Percentiles rank a stretch among this genome's conserved stretches.
Conservation (phyloP, 2,329 filamentous ascomycete species). For the Chaetomium olivaceum region DNA sequence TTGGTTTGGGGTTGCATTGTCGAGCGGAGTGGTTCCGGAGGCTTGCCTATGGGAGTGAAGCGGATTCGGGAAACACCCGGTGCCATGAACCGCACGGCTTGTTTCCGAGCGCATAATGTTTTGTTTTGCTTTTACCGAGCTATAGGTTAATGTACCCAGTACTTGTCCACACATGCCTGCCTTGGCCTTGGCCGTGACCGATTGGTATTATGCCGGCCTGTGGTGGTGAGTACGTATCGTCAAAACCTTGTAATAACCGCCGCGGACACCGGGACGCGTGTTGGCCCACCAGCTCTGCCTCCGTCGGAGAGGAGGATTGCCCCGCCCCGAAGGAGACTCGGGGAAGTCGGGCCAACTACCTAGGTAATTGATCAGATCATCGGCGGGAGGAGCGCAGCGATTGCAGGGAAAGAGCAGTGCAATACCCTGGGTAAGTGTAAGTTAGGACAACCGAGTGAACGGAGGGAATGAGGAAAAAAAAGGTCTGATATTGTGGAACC, state of each 20-base stretch:
- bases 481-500: background rate
- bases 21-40: conserved; percentile 1
- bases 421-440: background rate
- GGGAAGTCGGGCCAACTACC: background rate
- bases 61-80: background rate
- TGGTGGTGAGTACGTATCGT: background rate
- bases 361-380: background rate
- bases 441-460: background rate
- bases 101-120: background rate
- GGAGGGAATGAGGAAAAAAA: background rate
- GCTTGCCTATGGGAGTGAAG: background rate
- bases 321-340: background rate
- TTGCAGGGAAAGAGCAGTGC: background rate
- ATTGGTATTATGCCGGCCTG: background rate
- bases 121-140: background rate
- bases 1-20: background rate
- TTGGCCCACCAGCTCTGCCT: background rate
- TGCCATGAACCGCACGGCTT: background rate
- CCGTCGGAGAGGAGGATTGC: background rate
- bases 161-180: background rate
- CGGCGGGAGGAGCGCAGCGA: background rate
- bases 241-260: background rate
- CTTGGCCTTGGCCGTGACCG: background rate
- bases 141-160: background rate
- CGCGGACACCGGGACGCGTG: background rate